Base-by-base conservation (phyloP, 768 basidiomycete genomes). In the Sarcodon aspratus region DNA sequence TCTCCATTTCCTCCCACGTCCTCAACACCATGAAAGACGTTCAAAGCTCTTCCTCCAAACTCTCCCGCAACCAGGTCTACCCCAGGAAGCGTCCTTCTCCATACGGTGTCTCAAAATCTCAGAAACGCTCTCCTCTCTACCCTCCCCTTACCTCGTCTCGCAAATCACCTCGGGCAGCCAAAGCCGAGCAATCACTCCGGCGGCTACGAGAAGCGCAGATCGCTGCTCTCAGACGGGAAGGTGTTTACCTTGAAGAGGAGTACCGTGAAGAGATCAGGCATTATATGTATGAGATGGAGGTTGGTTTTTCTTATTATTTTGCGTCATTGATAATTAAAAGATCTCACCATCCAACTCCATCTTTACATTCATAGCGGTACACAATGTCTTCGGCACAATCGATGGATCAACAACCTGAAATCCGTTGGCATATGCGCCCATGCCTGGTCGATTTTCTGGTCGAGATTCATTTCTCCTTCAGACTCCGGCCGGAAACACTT, bases 281-380 rank as follows among this genome's bases (percentile, higher is more conserved):
- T 48, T 96, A 97, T 69, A 97, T 98, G 96, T 85, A 87, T 64
- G 82, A 88, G 63, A 96, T 96, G 91, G 95, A 99, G 90, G 96
- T 97, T 57, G 68, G 89, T 71, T 32, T 35, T 13, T n/a, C n/a
- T n/a, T n/a, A 38, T 10, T 34, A 47, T 36, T 36, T 10, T 46
- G 7, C 6, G 15, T 27, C 40, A 42, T n/a, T n/a, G 27, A 42
- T 9, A 52, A 47, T 7, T 4, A 33, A 18, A 18, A 36, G 21
- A 32, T 55, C 18, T 47, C 54, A 15, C 40, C 33, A 32, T 48
- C 44, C 42, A 43, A 44, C 36, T 27, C 45, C 45, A 36, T 48
- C 47, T 43, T 61, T 48, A 52, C 52, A 50, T 52, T 47, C 46
- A 31, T 52, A 94, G 93, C 77, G 75, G 50, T 79, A 65, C 58